Evolutionary conservation across 805 yeast species (phyloP), one percentile per base, ranked within the genome.

Genomic region (Metschnikowia koreensis): DNA sequence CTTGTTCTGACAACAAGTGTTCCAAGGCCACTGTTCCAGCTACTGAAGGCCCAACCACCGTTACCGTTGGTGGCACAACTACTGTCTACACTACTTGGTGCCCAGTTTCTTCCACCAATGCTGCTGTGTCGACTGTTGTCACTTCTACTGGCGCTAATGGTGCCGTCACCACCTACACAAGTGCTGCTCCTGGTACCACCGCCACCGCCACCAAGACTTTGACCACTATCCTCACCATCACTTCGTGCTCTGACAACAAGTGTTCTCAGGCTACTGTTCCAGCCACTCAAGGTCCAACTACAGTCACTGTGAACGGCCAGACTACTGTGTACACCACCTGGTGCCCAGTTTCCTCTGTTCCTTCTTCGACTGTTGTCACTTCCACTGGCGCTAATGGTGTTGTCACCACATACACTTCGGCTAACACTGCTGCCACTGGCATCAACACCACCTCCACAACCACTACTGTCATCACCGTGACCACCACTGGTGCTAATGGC

Each of bases 1-100:
- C 55, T 46, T 57, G 60, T 38, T 37, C 52, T 22, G 48, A 51
- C 47, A 27, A 45, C 52, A 40, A 37, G 31, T 56, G 58, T 42
- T n/a, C 52, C 38, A 52, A 53, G 41, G 36, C 55, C 16, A 59
- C 58, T 29, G 41, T 58, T n/a, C 37, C 50, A 6, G 56, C 51
- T 26, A 59, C 63, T 28, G 13, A 44, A n/a, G 76, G 76, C 45
- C 60, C 36, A 22, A 27, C 38, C 38, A 16, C 41, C 45, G 57
- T 31, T 48, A 38, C 44, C 26, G 33, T 27, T 22, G 28, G 26
- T n/a, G 65, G 56, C 37, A 46, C 34, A 17, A 53, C 34, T 22
- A 66, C 67, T 16, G 55, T 50, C 16, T 59, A 55, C 58, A 69
- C 76, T 54, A 71, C 76, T 38, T 71, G 63, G 64, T 69, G 74